Evolutionary conservation across 2,329 filamentous ascomycete genomes (phyloP), one percentile per base, ranked within the genome.

Genomic region (Apiospora arundinis): DNA sequence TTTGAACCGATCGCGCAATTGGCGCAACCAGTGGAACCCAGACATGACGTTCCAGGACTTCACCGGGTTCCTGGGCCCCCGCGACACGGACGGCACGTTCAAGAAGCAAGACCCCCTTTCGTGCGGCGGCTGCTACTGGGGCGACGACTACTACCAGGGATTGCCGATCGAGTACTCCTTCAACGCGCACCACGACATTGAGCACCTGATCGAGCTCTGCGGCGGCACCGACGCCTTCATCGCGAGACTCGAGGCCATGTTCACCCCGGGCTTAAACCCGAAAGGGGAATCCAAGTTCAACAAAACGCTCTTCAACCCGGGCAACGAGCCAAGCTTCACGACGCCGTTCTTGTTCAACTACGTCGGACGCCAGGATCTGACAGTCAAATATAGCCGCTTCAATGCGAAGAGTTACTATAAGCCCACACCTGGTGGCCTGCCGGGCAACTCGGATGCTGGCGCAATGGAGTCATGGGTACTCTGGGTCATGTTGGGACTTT

Each of bases 391-490:
- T 73, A 89, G 88, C 63, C 88, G 92, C 68, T 82, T 82, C 70
- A 83, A 91, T 65, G 90, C 90, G 42, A 88, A 89, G 74, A 80
- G 82, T 18, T 90, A 88, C 80, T 93, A 92, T 80, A 83, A 82
- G 67, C 83, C 87, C 1, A 86, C 86, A 0, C 82, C 84, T 0
- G 77, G 76, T 9, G 92, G 92, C 0, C 83, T 93, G 0, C 92
- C 92, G 0, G 92, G 92, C 0, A 93, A 93, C 79, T 90, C 87
- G 63, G 92, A 93, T 78, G 91, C 90, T 1, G 92, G 92, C 8
- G 90, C 92, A 18, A 93, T 93, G 91, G 90, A 93, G 77, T 90
- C 87, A 9, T 92, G 90, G 88, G 80, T 92, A 2, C 80, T 92
- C 11, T 93, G 91, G 89, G 89, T 88, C 73, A 92, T 92, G 86